phyloP scores from a whole-genome alignment of 2,329 filamentous ascomycete genomes.

The Ilyonectria robusta region DNA sequence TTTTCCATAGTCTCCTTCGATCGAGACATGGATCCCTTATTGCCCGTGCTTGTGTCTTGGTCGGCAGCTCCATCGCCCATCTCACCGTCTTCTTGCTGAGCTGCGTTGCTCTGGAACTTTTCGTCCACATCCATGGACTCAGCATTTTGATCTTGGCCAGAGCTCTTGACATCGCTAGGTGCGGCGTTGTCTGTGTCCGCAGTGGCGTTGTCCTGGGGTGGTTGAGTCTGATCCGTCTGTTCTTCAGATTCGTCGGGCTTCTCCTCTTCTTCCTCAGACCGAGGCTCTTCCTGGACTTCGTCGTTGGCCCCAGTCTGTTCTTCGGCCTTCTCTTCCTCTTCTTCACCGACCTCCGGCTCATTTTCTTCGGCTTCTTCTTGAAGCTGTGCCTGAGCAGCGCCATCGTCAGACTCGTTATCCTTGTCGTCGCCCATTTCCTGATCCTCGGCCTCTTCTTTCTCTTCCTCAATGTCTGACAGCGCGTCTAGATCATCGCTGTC shows the following conservation, averaged over 20 bases:
- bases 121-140: slow-evolving; percentile 75
- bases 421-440: slow-evolving; percentile 56
- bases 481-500: slow-evolving; percentile 72
- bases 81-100: slow-evolving; percentile 77
- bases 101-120: slow-evolving; percentile 70
- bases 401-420: slow-evolving; percentile 56
- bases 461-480: slow-evolving; percentile 68
- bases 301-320: slow-evolving; percentile 54
- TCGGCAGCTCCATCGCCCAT: slow-evolving; percentile 76
- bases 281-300: slow-evolving; percentile 63
- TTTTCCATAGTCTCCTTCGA: slow-evolving; percentile 65
- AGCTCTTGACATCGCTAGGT: slow-evolving; percentile 74
- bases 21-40: slow-evolving; percentile 70
- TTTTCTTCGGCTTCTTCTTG: slow-evolving; percentile 55
- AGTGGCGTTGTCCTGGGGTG: slow-evolving; percentile 62
- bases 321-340: slow-evolving; percentile 69
- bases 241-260: slow-evolving; percentile 69
- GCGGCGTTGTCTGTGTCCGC: slow-evolving; percentile 74
- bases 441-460: slow-evolving; percentile 55
- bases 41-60: slow-evolving; percentile 73
- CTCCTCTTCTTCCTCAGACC: slow-evolving; percentile 62
- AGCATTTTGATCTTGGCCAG: slow-evolving; percentile 76
- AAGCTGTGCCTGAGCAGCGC: slow-evolving; percentile 55
- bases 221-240: slow-evolving; percentile 56
- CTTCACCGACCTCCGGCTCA: slow-evolving; percentile 69